These are phyloP conservation scores for Arbutus unedo DNA, from an alignment of 148 eudicot species.

Conservation along the genomic window DNA sequence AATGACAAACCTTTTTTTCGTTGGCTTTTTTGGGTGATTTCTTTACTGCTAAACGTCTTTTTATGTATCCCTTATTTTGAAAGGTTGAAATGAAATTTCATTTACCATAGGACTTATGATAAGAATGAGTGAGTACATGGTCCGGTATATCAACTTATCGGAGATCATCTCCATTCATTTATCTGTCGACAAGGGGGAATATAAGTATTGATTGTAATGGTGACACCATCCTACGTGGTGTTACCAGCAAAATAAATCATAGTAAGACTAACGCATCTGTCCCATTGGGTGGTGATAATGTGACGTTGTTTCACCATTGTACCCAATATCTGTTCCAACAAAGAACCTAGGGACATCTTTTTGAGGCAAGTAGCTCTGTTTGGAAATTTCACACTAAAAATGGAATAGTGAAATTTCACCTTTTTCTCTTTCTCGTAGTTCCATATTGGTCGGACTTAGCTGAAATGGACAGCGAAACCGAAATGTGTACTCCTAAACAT, in stretches of 20 bases:
- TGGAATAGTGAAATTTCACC: too few species aligned
- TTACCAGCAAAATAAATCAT: not conserved
- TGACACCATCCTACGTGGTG: not conserved
- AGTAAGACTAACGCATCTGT: not conserved
- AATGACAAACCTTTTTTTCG: not conserved
- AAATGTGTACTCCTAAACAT: too few species aligned
- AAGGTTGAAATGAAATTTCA: not conserved
- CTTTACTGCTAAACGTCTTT: not conserved
- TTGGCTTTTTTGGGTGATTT: not conserved
- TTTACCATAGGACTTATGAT: not conserved
- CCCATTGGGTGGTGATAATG: not conserved
- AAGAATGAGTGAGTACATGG: not conserved
- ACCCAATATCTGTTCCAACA: too few species aligned
- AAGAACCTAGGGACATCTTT: too few species aligned
- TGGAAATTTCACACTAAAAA: too few species aligned
- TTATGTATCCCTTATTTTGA: not conserved
- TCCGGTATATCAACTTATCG: not conserved
- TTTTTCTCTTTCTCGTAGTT: too few species aligned
- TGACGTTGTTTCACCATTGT: not conserved
- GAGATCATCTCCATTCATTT: not conserved
- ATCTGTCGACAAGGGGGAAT: not conserved
- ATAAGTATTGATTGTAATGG: not conserved
- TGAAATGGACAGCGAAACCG: too few species aligned
- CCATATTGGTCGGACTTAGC: too few species aligned
- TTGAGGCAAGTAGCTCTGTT: too few species aligned